These are phyloP conservation scores for Aspergillus bombycis DNA, from an alignment of 2,329 filamentous ascomycete species.

Conservation along the genomic window DNA sequence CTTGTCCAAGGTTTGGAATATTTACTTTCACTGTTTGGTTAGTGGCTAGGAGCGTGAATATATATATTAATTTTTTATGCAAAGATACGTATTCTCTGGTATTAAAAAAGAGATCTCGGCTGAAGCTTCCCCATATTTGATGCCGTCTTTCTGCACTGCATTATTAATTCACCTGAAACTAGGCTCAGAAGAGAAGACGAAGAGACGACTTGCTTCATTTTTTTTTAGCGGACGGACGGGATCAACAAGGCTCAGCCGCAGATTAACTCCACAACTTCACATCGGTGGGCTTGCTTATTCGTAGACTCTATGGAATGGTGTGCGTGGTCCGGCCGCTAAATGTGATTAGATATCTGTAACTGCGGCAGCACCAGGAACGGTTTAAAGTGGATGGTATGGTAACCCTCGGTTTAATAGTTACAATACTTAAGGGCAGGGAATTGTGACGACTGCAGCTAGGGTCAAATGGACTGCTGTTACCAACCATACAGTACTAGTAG, in stretches of 20 bases:
- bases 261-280: conserved; percentile 8
- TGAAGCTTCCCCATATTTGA: neutral
- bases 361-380: conserved; percentile 15
- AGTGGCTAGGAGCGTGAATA: neutral
- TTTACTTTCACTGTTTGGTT: neutral
- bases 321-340: neutral
- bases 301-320: neutral
- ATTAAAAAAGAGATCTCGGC: neutral
- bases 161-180: neutral
- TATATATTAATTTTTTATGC: neutral
- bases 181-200: neutral
- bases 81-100: neutral
- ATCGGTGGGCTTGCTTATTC: neutral
- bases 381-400: conserved; percentile 1
- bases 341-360: neutral
- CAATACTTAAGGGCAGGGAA: neutral
- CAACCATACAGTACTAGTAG: neutral
- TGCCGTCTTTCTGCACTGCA: neutral
- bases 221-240: conserved; percentile 7
- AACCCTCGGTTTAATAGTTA: neutral
- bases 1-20: neutral
- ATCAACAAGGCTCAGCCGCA: conserved; percentile 19
- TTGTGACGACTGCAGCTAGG: neutral
- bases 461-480: neutral
- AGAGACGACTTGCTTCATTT: neutral